phyloP scores from a whole-genome alignment of 2,329 filamentous ascomycete species.

The Fusarium falciforme region DNA sequence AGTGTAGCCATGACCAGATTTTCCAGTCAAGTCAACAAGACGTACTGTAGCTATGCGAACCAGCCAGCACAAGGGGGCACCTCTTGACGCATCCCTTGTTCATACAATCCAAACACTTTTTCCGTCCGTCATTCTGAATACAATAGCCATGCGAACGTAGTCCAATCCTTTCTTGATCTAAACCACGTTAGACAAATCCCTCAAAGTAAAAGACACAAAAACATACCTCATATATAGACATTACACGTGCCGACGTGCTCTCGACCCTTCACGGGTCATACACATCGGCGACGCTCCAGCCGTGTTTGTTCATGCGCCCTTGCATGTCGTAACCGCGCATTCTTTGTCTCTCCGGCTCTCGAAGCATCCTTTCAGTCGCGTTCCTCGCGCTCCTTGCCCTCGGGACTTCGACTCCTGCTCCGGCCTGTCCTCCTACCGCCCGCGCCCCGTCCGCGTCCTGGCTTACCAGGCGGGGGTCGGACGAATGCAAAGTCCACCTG shows the following conservation, averaged over 20 bases:
- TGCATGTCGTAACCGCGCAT: not conserved
- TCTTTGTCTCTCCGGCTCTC: not conserved
- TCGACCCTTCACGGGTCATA: conserved; percentile 8
- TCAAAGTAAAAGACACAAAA: not conserved
- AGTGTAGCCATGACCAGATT: not conserved
- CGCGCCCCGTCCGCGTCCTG: conserved; percentile 52
- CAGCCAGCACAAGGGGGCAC: conserved; percentile 2
- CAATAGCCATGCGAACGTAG: not conserved
- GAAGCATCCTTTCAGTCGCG: conserved; percentile 37
- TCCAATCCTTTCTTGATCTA: conserved; percentile 23
- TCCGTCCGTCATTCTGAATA: not conserved
- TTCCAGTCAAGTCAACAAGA: not conserved
- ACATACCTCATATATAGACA: conserved; percentile 43
- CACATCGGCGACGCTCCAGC: conserved; percentile 40
- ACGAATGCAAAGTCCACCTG: conserved; percentile 89
- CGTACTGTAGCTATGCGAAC: not conserved
- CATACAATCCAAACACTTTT: not conserved
- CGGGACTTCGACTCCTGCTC: conserved; percentile 63
- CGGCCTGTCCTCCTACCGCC: conserved; percentile 58
- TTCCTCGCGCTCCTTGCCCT: conserved; percentile 48
- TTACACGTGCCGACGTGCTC: conserved; percentile 45
- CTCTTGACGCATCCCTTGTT: not conserved
- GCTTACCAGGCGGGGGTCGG: conserved; percentile 73
- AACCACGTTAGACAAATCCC: not conserved
- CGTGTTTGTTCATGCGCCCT: not conserved